Evolutionary conservation across 148 eudicot genomes (phyloP), one percentile per base, ranked within the genome.

Genomic region (Fagopyrum homotropicum): DNA sequence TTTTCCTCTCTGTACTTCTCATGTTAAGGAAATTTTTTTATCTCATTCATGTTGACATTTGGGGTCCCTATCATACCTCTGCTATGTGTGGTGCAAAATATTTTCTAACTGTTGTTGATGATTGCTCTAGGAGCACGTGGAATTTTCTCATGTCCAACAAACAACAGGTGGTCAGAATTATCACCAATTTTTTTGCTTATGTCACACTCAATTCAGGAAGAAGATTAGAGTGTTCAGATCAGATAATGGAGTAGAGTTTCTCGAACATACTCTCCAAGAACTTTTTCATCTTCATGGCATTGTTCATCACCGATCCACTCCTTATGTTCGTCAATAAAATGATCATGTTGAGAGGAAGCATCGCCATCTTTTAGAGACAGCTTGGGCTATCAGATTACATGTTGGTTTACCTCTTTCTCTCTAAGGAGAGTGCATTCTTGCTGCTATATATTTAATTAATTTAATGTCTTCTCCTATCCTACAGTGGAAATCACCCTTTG

Each of bases 341-440:
- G 52, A 2, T 2, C 4, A 12, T 3, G 7, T 49, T 49, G 52
- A 49, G 7, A 49, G 52, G 52, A 49, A 49, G 52, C 52, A 49
- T 5, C 4, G 4, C 1, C 52, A 49, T 49, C 11, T 49, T 9
- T 2, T 49, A 7, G 52, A 49, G 7, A 5, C 52, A 7, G 52
- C 52, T 6, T 6, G 52, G 7, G 52, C 52, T 6, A 6, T 49
- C 52, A 6, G 52, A 49, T 49, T 49, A 9, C 52, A 49, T 49
- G 52, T 12, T 6, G 4, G 6, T 49, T 49, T 49, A 49, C 52
- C 52, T 49, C 8, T 49, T 9, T 2, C 8, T 3, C 11, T 7
- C 11, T 49, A 5, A 5, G 52, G 7, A 15, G 64, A 75, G 72
- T 84, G 82, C 92, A 88, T 88, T 64, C 11, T 49, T 6, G 11